Evolutionary conservation across 768 basidiomycete genomes (phyloP).

Genomic region (Kondoa malvinella): DNA sequence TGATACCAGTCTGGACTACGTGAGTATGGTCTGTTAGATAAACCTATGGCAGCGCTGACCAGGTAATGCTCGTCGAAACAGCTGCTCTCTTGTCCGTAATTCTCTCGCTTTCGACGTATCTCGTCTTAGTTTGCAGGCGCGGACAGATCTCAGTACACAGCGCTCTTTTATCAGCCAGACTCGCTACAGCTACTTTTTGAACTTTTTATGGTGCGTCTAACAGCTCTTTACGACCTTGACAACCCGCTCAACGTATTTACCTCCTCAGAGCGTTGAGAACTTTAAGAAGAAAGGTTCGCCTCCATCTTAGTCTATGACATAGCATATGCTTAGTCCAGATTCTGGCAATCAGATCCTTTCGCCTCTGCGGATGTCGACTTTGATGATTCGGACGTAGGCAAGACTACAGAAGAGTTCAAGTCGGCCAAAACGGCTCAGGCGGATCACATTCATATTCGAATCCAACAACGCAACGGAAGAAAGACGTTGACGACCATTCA

Average conservation of each 20-base stretch:
- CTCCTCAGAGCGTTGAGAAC: background rate
- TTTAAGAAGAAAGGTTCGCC: background rate
- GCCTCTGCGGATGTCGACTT: conserved; percentile 6
- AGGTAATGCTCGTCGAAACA: no score
- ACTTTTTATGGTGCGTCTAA: background rate
- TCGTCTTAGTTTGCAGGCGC: no score
- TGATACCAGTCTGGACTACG: no score
- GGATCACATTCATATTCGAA: conserved; percentile 81
- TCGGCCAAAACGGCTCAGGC: conserved; percentile 19
- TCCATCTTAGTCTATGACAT: background rate
- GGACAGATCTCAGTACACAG: no score
- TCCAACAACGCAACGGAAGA: conserved; percentile 97
- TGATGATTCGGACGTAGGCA: conserved; percentile 19
- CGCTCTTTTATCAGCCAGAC: no score
- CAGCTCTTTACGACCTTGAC: background rate
- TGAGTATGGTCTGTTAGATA: no score
- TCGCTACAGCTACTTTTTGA: background rate
- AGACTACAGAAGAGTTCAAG: conserved; percentile 19
- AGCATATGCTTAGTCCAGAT: background rate
- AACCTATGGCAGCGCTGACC: no score
- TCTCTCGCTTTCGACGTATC: no score
- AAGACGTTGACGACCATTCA: conserved; percentile 97
- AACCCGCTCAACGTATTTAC: background rate
- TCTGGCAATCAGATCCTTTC: background rate
- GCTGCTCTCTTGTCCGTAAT: no score